Conservation (phyloP, 2,329 filamentous ascomycete species). For the Ophioceras dolichostomum region DNA sequence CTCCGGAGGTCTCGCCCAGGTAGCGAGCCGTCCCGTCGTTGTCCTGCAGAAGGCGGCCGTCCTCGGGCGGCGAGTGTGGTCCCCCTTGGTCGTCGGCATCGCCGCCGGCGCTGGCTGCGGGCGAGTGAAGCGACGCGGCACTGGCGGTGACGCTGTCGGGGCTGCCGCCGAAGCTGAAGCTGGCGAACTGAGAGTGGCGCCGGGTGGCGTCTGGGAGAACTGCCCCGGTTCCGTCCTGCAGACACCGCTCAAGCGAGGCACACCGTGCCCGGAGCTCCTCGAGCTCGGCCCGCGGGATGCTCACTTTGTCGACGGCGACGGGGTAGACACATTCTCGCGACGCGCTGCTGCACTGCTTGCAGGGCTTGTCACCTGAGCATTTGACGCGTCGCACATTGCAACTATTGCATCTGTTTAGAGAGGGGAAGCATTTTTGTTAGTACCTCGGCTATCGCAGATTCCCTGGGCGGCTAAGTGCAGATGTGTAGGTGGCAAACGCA, state of each 20-base stretch:
- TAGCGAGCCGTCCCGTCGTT: conserved; percentile 29
- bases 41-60: conserved; percentile 32
- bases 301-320: conserved; percentile 27
- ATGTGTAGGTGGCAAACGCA: neutral
- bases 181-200: conserved; percentile 19
- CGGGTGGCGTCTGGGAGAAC: conserved; percentile 21
- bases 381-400: conserved; percentile 40
- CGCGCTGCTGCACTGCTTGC: conserved; percentile 28
- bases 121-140: neutral
- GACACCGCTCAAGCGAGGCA: conserved; percentile 24
- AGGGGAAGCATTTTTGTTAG: neutral
- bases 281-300: conserved; percentile 25
- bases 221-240: too few relatives aligned
- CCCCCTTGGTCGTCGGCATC: conserved; percentile 6
- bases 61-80: conserved; percentile 9
- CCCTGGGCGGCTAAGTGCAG: neutral
- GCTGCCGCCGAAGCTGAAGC: neutral
- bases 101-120: neutral
- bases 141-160: neutral
- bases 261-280: conserved; percentile 26
- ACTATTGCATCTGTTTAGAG: conserved; percentile 31
- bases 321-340: conserved; percentile 36
- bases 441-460: neutral
- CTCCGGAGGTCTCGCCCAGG: conserved; percentile 35
- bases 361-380: conserved; percentile 37